phyloP scores from a whole-genome alignment of 257 asterid species.

The Linaria vulgaris region DNA sequence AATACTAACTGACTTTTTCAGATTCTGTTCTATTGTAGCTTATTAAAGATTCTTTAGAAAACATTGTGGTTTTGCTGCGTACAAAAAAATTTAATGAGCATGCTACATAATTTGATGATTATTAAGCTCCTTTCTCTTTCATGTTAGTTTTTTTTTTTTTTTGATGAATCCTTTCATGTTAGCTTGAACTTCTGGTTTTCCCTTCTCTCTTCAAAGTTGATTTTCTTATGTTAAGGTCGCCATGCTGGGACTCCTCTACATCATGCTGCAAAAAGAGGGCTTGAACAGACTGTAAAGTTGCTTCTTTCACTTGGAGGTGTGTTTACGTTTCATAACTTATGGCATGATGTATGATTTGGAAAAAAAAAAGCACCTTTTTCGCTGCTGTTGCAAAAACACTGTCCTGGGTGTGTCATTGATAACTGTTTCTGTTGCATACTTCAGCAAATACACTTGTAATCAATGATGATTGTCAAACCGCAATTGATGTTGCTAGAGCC shows the following conservation, averaged over 20 bases:
- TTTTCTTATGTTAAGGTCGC: conserved; percentile 50
- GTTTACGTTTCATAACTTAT: conserved; percentile 11
- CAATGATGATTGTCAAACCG: conserved; percentile 91
- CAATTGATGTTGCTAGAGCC: conserved; percentile 88
- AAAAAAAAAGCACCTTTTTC: conserved; percentile 2
- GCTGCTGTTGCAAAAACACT: neutral
- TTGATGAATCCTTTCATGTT: no score
- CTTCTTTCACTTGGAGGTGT: conserved; percentile 92
- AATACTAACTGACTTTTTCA: no score
- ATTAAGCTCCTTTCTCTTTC: no score
- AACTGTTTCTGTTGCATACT: conserved; percentile 22
- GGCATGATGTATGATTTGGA: conserved; percentile 19
- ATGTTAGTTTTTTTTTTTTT: no score
- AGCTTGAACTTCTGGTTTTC: neutral
- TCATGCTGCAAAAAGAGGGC: conserved; percentile 98
- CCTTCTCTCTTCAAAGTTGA: neutral
- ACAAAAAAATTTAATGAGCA: no score
- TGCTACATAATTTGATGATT: no score
- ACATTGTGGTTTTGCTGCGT: no score
- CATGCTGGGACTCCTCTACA: conserved; percentile 95
- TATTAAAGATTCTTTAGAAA: no score
- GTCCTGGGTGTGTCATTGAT: conserved; percentile 3
- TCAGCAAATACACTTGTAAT: conserved; percentile 83
- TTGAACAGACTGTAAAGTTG: conserved; percentile 80
- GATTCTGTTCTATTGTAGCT: no score